Base-by-base conservation (phyloP, 1,284 basidiomycete species). In the Peniophora sp. region DNA sequence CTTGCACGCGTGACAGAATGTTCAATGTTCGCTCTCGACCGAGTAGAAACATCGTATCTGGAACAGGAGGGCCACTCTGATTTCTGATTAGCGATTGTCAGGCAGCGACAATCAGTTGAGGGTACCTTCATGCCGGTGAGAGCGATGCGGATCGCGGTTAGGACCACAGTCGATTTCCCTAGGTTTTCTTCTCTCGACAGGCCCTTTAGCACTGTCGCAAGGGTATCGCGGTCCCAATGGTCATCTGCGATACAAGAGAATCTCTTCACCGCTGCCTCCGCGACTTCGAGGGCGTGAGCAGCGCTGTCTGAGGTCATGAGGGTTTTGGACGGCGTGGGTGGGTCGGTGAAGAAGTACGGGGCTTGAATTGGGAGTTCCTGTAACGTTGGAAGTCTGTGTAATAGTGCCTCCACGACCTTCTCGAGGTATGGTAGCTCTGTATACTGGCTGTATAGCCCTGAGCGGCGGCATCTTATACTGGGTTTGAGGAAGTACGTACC, bases 101-200 rank as follows among this genome's bases (percentile, higher is more conserved):
- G 14, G 5, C 15, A 3, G 27, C 3, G 46, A 45, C 18, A 35
- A 46, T 12, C 27, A 24, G 15, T 10, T 8, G 20, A 17, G 9
- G n/a, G n/a, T 49, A 88, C 92, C 78, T 88, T 89, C 68, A 81
- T 78, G 1, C 84, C 91, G 0, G 86, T 92, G 54, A 95, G 65
- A 2, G 85, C 87, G 59, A 89, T 80, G 47, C 93, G 69, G 42
- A 94, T 64, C 0, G 81, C 76, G 2, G 77, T 83, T 80, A 92
- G 84, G 54, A 88, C 78, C 14, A 71, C 58, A 51, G 79, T 85
- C 41, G 69, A 70, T 49, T 74, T 72, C 63, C 65, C 0, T 74
- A 60, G 32, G 61, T 63, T 46, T 69, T 63, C 17, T 75, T 69
- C 46, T 57, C 48, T 20, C 8, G 15, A 5, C 18, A 41, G 18